Evolutionary conservation across 495 filamentous ascomycete genomes (phyloP).

Genomic region (Copromyces sp.): DNA sequence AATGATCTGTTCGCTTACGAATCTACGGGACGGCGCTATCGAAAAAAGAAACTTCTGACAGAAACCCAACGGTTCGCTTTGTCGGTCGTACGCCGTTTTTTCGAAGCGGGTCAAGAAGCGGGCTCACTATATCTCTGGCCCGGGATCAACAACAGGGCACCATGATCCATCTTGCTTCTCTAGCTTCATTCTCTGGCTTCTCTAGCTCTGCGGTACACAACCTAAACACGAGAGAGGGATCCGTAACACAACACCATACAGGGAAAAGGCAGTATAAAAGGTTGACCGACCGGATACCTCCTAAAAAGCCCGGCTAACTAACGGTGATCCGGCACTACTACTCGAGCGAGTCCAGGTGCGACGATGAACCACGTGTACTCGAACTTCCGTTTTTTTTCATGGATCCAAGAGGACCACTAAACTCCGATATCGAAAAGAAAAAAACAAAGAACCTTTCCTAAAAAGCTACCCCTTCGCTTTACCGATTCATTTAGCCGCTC

Average conservation of each 20-base stretch:
- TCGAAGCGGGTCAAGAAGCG: background rate
- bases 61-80: background rate
- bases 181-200: background rate
- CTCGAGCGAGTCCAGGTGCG: background rate
- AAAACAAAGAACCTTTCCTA: background rate
- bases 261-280: background rate
- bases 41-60: background rate
- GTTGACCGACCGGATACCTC: background rate
- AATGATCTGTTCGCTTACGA: background rate
- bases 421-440: background rate
- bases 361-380: background rate
- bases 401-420: background rate
- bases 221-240: background rate
- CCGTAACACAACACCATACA: background rate
- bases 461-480: background rate
- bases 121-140: background rate
- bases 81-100: background rate
- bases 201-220: background rate
- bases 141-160: background rate
- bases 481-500: background rate
- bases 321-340: background rate
- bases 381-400: background rate
- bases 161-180: background rate
- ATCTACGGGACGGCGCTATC: background rate
- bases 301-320: background rate